phyloP scores from a whole-genome alignment of 78 protist genomes.

The Paratrimastix pyriformis region DNA sequence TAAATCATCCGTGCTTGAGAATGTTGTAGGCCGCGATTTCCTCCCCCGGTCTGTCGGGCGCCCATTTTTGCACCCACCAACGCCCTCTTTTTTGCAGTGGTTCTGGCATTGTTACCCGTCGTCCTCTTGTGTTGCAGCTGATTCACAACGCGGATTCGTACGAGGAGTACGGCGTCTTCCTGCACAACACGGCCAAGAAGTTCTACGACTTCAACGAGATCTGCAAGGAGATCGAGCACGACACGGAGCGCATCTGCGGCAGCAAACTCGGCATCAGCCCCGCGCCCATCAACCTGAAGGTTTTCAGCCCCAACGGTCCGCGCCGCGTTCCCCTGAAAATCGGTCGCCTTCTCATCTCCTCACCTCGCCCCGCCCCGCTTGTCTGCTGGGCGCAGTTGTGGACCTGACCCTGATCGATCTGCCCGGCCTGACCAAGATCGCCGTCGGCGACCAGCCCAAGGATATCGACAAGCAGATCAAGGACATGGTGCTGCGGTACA shows the following conservation, averaged over 20 bases:
- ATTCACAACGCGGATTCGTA: not conserved
- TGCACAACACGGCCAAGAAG: not conserved
- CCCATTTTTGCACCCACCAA: no score
- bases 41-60: no score
- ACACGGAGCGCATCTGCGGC: not conserved
- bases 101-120: conserved; percentile 24
- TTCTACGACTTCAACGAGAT: conserved; percentile 15
- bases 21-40: conserved; percentile 7
- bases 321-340: no score
- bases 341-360: not conserved
- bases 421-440: conserved; percentile 20
- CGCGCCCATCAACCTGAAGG: not conserved
- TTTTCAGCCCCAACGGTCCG: not conserved
- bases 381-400: not conserved
- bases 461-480: conserved; percentile 32
- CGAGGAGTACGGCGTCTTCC: conserved; percentile 2
- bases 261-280: not conserved
- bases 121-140: conserved; percentile 28
- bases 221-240: conserved; percentile 1
- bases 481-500: conserved; percentile 22
- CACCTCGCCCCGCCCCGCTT: not conserved
- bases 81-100: conserved; percentile 14
- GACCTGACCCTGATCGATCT: conserved; percentile 11
- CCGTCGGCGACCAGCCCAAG: conserved; percentile 39
- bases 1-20: conserved; percentile 1